Conservation (phyloP, 2,329 filamentous ascomycete species). For the Alternaria viburni region DNA sequence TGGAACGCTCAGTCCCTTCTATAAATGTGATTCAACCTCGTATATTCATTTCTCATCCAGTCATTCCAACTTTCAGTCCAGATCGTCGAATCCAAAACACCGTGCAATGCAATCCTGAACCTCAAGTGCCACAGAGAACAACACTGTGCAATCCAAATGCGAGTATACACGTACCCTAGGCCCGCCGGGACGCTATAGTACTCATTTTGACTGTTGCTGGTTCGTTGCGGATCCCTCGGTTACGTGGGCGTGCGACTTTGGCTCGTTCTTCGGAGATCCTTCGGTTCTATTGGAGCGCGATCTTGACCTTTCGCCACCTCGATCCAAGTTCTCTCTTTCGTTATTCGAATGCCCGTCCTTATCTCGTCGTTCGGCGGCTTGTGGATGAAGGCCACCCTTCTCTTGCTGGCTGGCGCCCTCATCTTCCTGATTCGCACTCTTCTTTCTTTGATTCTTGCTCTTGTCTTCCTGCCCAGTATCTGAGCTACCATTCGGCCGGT, state of each 20-base stretch:
- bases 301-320: conserved; percentile 14
- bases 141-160: not conserved
- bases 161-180: not conserved
- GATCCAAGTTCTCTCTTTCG: conserved; percentile 4
- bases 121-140: not conserved
- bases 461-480: not conserved
- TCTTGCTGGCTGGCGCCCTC: not conserved
- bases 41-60: not conserved
- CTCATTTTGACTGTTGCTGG: not conserved
- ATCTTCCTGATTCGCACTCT: not conserved
- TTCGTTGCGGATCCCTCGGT: not conserved
- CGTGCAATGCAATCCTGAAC: conserved; percentile 6
- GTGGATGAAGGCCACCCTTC: not conserved
- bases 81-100: conserved; percentile 1
- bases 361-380: not conserved
- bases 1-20: not conserved
- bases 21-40: not conserved
- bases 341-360: not conserved
- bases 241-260: not conserved
- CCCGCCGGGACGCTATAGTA: not conserved
- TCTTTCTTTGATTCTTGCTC: not conserved
- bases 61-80: not conserved
- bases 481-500: not conserved
- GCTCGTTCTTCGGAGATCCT: not conserved
- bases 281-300: not conserved